phyloP scores from a whole-genome alignment of 768 basidiomycete species.

The Candolleomyces efflorescens region DNA sequence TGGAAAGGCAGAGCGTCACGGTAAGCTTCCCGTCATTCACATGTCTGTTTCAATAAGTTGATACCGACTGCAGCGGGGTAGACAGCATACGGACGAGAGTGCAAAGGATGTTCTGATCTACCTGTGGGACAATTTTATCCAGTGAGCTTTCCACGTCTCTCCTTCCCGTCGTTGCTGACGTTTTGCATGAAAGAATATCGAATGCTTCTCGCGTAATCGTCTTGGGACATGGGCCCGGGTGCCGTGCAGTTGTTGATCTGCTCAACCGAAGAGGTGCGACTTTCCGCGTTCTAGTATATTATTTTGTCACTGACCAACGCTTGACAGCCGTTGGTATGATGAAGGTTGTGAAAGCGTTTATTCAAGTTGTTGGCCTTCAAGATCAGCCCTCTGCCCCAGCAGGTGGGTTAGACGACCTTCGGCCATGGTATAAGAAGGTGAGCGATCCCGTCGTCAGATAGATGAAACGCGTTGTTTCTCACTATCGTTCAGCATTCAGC shows the following conservation, averaged over 20 bases:
- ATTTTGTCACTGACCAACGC: constrained; percentile 16
- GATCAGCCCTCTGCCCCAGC: constrained; percentile 49
- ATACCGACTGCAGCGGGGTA: constrained; percentile 22
- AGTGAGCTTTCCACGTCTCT: constrained; percentile 48
- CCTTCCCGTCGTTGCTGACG: constrained; percentile 1
- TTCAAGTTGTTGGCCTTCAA: constrained; percentile 74
- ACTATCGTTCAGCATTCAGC: constrained; percentile 56
- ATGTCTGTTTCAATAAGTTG: constrained; percentile 6
- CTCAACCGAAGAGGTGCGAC: constrained; percentile 61
- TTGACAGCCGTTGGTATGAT: constrained; percentile 45
- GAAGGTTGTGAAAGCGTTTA: constrained; percentile 61
- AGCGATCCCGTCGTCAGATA: constrained; percentile 10
- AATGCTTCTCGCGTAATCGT: constrained; percentile 70
- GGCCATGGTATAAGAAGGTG: constrained; percentile 73
- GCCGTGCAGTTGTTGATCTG: constrained; percentile 69
- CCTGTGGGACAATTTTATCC: constrained; percentile 95
- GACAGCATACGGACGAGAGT: constrained; percentile 39
- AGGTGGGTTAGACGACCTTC: constrained; percentile 48
- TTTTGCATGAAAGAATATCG: constrained; percentile 50
- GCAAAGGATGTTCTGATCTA: constrained; percentile 67
- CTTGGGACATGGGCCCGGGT: constrained; percentile 86
- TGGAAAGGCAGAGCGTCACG: constrained; percentile 5
- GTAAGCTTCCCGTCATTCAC: neutral
- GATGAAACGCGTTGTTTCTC: neutral
- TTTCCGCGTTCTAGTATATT: constrained; percentile 15